Base-by-base conservation (phyloP, 1,284 basidiomycete genomes). In the Mycena citricolor region DNA sequence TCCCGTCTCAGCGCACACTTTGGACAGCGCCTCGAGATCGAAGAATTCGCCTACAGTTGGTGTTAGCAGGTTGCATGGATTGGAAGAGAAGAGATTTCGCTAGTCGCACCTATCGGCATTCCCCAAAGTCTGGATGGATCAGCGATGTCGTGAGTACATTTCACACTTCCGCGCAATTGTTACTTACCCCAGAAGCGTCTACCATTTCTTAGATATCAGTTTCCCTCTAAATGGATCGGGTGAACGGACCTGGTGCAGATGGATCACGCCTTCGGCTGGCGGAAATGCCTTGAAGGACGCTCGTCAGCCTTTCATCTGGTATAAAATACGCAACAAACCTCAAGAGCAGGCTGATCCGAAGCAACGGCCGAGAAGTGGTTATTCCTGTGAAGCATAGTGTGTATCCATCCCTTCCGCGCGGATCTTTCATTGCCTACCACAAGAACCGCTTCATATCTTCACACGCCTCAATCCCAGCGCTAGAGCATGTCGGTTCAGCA, bases 331-430 rank as follows among this genome's bases (percentile, higher is more conserved):
- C 22, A 32, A 39, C 47, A 16, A 35, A 81, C 82, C 74, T 85
- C 85, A 35, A 88, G 63, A 4, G 81, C 66, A n/a, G 86, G 86
- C 51, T 81, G 78, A 63, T 87, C 85, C 23, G 80, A 83, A 5
- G 82, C 83, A 26, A 86, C 60, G 4, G 83, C 83, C 2, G 83
- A 79, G 58, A 88, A 86, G 59, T 86, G 84, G 56, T 86, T 83
- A 62, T 87, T 73, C 85, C 84, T 86, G 39, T n/a, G n/a, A 13
- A 21, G 23, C 7, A 33, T 21, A 46, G 31, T 26, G 30, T 7
- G 22, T 1, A 38, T 11, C 17, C 47, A 24, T 32, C 34, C 25
- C 14, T 16, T 32, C 16, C 16, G 5, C 32, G 5, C n/a, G n/a
- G n/a, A n/a, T n/a, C n/a, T n/a, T n/a, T n/a, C n/a, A 38, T 14